Percentiles rank a stretch among this genome's conserved stretches.
Evolutionary conservation across 176 grass and related monocot genomes (phyloP).

Genomic region (Oryza meridionalis): DNA sequence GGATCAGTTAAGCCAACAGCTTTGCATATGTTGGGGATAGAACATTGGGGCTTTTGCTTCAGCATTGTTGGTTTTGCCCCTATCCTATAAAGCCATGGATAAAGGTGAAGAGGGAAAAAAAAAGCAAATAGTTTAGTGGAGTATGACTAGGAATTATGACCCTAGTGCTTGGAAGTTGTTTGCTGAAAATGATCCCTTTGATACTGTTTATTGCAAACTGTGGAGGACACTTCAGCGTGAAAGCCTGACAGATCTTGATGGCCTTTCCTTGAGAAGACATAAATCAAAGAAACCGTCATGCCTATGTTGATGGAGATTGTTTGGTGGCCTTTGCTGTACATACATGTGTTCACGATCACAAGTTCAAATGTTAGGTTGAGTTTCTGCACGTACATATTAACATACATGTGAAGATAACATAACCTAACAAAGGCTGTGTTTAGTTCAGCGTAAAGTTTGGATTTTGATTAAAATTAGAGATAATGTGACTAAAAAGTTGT

Average conservation of each 20-base stretch:
- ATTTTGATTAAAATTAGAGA: too few relatives aligned
- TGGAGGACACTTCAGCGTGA: background rate
- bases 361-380: too few relatives aligned
- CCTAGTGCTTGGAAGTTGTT: conserved; percentile 7
- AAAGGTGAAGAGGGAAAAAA: background rate
- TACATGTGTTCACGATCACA: background rate
- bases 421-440: too few relatives aligned
- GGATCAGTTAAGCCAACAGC: background rate
- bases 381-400: too few relatives aligned
- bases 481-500: too few relatives aligned
- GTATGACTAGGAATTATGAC: background rate
- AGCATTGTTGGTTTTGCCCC: background rate
- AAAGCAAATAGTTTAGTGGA: background rate
- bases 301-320: background rate
- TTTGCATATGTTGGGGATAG: background rate
- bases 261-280: background rate
- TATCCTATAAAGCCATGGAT: background rate
- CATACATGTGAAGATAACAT: too few relatives aligned
- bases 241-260: background rate
- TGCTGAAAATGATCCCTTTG: background rate
- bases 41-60: background rate
- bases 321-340: background rate
- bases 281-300: background rate
- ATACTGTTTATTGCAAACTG: background rate
- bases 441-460: too few relatives aligned